These are phyloP conservation scores for Gardenia jasminoides DNA, from an alignment of 257 asterid genomes.

Conservation along the genomic window DNA sequence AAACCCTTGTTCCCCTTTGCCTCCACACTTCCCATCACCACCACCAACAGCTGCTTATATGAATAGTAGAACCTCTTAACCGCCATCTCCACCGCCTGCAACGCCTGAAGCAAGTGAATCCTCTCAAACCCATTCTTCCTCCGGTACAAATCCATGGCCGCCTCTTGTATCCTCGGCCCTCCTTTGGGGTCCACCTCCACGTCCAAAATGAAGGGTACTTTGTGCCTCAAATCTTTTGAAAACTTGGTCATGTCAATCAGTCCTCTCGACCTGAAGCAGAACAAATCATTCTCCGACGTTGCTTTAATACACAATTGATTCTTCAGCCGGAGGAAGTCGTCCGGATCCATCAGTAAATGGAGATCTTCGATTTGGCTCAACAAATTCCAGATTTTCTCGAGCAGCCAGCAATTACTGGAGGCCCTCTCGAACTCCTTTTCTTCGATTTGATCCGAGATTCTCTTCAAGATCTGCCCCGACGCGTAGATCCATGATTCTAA, in stretches of 20 bases:
- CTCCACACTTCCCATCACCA: conserved; percentile 84
- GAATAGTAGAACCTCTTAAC: conserved; percentile 70
- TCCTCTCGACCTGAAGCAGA: conserved; percentile 71
- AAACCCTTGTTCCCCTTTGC: conserved; percentile 42
- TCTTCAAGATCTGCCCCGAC: conserved; percentile 42
- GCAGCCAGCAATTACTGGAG: conserved; percentile 56
- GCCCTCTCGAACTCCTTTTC: conserved; percentile 38
- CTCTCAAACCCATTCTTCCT: conserved; percentile 40
- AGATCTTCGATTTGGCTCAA: conserved; percentile 61
- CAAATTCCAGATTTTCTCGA: conserved; percentile 65
- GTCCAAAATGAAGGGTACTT: conserved; percentile 66
- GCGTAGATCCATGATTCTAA: conserved; percentile 74
- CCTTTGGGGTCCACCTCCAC: conserved; percentile 93
- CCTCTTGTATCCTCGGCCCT: conserved; percentile 85
- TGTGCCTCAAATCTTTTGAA: conserved; percentile 72
- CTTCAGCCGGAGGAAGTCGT: conserved; percentile 76
- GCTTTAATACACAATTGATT: conserved; percentile 59
- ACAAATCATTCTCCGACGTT: conserved; percentile 54
- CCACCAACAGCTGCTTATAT: conserved; percentile 64
- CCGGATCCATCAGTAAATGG: conserved; percentile 78
- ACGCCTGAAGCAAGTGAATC: conserved; percentile 74
- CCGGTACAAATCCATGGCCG: conserved; percentile 74
- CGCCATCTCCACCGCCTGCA: conserved; percentile 91
- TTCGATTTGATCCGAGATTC: conserved; percentile 47
- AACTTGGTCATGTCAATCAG: conserved; percentile 59